phyloP scores from a whole-genome alignment of 371 early-diverging fungal species.

The Cokeromyces recurvatus region DNA sequence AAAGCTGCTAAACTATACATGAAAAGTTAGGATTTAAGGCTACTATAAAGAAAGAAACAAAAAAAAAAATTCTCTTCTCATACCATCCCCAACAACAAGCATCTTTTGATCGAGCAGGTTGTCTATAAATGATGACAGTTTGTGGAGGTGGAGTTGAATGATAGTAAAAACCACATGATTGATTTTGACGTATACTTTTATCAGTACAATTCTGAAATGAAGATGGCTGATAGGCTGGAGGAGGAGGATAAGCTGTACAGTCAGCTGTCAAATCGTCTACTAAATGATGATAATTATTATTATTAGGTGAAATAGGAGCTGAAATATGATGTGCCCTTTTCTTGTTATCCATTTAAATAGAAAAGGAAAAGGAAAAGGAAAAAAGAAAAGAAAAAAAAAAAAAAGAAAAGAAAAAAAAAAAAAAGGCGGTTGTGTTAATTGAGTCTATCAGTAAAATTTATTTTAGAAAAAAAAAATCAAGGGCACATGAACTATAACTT shows the following conservation, averaged over 20 bases:
- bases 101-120: conserved; percentile 34
- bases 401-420: no score
- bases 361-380: background rate
- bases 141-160: conserved; percentile 39
- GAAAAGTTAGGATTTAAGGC: background rate
- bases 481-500: no score
- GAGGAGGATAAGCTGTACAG: no score
- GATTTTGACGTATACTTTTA: no score
- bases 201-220: background rate
- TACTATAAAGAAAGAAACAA: no score
- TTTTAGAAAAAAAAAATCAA: no score
- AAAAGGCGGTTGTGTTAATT: no score
- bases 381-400: background rate
- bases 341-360: background rate
- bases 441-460: no score
- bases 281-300: conserved; percentile 3
- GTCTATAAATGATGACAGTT: conserved; percentile 32
- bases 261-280: no score
- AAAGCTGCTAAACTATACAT: conserved; percentile 21
- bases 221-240: conserved; percentile 22
- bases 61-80: background rate
- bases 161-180: no score
- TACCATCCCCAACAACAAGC: conserved; percentile 50
- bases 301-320: conserved; percentile 14
- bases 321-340: conserved; percentile 18